Evolutionary conservation across 306 rosid genomes (phyloP).

Genomic region (Rubus idaeus): DNA sequence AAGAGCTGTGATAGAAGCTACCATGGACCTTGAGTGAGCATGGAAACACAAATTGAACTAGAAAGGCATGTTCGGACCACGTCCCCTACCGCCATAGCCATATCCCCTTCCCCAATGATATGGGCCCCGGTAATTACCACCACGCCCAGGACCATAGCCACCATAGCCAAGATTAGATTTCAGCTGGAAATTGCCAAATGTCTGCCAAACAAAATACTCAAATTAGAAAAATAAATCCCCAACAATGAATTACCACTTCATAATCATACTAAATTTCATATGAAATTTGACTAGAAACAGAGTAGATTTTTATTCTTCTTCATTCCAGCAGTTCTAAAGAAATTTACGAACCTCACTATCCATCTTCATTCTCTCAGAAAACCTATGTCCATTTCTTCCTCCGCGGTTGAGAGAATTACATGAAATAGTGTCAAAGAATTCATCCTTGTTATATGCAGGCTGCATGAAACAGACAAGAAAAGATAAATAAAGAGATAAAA

Average conservation of each 20-base stretch:
- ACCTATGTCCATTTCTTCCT: slow-evolving; percentile 48
- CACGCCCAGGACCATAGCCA: slow-evolving; percentile 47
- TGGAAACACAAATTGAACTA: slow-evolving; percentile 15
- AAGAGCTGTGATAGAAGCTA: slow-evolving; percentile 20
- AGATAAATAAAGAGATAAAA: slow-evolving; percentile 15
- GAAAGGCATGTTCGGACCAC: slow-evolving; percentile 40
- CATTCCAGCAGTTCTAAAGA: background rate
- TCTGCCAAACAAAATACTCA: slow-evolving; percentile 33
- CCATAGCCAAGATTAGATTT: slow-evolving; percentile 42
- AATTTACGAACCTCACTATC: slow-evolving; percentile 57
- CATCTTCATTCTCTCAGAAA: slow-evolving; percentile 47
- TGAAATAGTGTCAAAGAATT: slow-evolving; percentile 78
- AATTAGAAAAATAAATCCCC: background rate
- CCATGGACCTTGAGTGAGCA: slow-evolving; percentile 4
- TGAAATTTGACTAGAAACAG: background rate
- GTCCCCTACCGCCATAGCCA: slow-evolving; percentile 47
- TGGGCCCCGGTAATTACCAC: slow-evolving; percentile 40
- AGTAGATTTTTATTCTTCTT: too few species aligned
- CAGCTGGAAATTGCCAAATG: slow-evolving; percentile 53
- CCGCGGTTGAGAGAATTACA: slow-evolving; percentile 55
- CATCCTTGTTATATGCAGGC: slow-evolving; percentile 74
- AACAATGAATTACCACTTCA: background rate
- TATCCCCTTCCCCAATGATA: slow-evolving; percentile 55
- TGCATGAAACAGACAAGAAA: slow-evolving; percentile 39
- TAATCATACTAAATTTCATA: background rate